Conservation (phyloP, 305 asterid species). For the Fraxinus albicans region DNA sequence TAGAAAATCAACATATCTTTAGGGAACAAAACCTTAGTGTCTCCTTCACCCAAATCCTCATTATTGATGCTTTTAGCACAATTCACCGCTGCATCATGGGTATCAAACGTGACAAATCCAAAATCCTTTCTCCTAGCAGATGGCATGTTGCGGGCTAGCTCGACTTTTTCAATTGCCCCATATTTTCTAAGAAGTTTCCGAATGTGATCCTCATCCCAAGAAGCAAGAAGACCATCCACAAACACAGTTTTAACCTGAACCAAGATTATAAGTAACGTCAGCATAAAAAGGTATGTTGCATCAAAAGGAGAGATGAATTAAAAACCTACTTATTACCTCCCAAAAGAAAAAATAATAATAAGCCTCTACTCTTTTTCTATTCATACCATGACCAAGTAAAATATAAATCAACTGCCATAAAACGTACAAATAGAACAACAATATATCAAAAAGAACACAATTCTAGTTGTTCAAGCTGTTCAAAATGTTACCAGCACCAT, state of each 20-base stretch:
- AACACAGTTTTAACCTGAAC: constrained; percentile 92
- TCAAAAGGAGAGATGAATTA: not conserved
- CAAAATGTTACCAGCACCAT: not conserved
- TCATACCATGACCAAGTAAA: not conserved
- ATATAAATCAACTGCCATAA: not conserved
- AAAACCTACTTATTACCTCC: not conserved
- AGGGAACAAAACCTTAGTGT: constrained; percentile 57
- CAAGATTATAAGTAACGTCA: constrained; percentile 11
- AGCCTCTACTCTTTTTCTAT: not conserved
- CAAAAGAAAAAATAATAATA: not conserved
- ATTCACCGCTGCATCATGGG: constrained; percentile 88
- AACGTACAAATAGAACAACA: not conserved
- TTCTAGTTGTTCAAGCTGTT: not conserved
- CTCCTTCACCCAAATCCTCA: constrained; percentile 88
- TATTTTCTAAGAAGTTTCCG: constrained; percentile 64
- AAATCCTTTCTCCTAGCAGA: constrained; percentile 97
- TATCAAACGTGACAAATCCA: constrained; percentile 83
- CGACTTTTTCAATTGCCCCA: constrained; percentile 83
- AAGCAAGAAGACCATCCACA: constrained; percentile 87
- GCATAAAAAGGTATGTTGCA: not conserved
- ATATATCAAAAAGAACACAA: not conserved
- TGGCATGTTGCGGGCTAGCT: constrained; percentile 97
- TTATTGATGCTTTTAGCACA: constrained; percentile 95
- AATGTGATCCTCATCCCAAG: constrained; percentile 85
- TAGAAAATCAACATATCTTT: not conserved